Evolutionary conservation across 2,329 filamentous ascomycete genomes (phyloP), one percentile per base, ranked within the genome.

Genomic region (Botryotinia convoluta): DNA sequence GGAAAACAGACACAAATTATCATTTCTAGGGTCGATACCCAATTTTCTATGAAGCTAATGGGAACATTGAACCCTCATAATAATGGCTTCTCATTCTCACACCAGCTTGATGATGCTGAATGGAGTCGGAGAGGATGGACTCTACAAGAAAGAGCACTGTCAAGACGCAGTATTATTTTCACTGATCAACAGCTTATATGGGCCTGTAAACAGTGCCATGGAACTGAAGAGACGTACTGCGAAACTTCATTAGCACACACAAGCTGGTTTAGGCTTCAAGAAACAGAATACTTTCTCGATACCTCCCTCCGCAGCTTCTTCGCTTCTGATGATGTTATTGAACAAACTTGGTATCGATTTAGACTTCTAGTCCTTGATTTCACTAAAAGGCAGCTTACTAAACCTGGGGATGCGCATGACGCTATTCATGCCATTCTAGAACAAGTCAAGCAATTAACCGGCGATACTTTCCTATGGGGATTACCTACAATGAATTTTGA

Each of bases 141-240:
- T 3, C 48, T 78, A 16, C 78, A 80, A 73, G 79, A 80, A 67
- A 48, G 74, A 35, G 42, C 77, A 7, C 70, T 80, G 5, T 72
- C 79, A 39, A 60, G 45, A 44, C 73, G 79, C 26, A 77, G 70
- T 10, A 32, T 79, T 8, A 75, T 77, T 63, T 79, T 78, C 65
- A 75, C 75, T 0, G 26, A 73, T 29, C 51, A 59, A 22, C 62
- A 78, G 35, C 44, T 78, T 22, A 75, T 75, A 54, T 80, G 78
- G 78, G 78, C 79, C 62, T 80, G 79, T n/a, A 65, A 48, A 14
- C 26, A 69, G n/a, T 54, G 63, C 2, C n/a, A 61, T 14, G n/a
- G 44, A 32, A 61, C 51, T 32, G 71, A 72, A 69, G 62, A 65
- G 35, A 65, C 62, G 3, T 42, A 65, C 26, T 65, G 37, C 44